Conservation (phyloP, 495 filamentous ascomycete genomes). For the Aspergillus hancockii region DNA sequence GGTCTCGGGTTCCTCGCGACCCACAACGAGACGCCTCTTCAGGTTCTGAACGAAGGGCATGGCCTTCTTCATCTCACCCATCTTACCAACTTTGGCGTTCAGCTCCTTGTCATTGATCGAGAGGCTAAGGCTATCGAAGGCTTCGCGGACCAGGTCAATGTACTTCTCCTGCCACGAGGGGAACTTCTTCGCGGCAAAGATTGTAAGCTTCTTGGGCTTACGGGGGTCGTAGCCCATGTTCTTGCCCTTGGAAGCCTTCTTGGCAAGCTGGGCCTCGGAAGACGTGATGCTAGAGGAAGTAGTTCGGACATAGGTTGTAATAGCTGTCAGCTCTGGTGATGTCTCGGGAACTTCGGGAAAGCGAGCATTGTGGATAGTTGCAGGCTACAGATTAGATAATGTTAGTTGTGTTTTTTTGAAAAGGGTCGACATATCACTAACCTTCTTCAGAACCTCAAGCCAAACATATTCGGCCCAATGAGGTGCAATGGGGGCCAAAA, state of each 20-base stretch:
- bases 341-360: constrained; percentile 73
- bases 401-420: constrained; percentile 20
- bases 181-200: constrained; percentile 76
- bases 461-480: constrained; percentile 96
- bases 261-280: constrained; percentile 81
- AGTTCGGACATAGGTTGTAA: constrained; percentile 74
- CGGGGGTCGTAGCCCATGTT: constrained; percentile 77
- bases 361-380: constrained; percentile 74
- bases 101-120: constrained; percentile 76
- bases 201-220: constrained; percentile 86
- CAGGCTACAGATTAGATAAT: constrained; percentile 29
- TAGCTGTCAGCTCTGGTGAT: constrained; percentile 65
- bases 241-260: constrained; percentile 86
- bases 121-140: constrained; percentile 57
- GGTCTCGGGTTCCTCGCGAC: constrained; percentile 51
- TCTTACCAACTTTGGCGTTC: constrained; percentile 70
- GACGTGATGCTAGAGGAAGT: constrained; percentile 80
- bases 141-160: constrained; percentile 74
- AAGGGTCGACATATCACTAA: constrained; percentile 25
- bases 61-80: constrained; percentile 91
- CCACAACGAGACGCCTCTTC: constrained; percentile 72
- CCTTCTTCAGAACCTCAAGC: constrained; percentile 81
- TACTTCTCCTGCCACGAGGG: constrained; percentile 91
- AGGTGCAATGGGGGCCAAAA: constrained; percentile 78
- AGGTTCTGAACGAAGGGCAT: constrained; percentile 94